Evolutionary conservation across 306 rosid genomes (phyloP).

Genomic region (Acacia confusa): DNA sequence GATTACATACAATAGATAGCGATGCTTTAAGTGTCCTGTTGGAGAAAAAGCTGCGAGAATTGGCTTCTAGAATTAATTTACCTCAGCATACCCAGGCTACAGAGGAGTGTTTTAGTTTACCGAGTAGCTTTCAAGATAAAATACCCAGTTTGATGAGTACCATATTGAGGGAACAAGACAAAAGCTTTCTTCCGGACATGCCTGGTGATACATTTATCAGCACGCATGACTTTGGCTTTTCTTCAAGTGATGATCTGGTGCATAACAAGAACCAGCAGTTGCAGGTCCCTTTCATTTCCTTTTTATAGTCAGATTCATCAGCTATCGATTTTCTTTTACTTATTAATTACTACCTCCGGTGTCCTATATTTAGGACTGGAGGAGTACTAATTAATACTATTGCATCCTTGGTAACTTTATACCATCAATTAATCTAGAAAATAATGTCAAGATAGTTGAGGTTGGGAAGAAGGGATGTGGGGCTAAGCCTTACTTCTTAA

Average conservation of each 20-base stretch:
- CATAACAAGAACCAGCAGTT: conserved; percentile 39
- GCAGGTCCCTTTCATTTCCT: conserved; percentile 54
- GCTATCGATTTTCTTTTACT: not conserved
- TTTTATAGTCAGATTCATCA: conserved; percentile 20
- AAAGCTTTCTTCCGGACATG: conserved; percentile 33
- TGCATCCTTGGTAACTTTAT: conserved; percentile 7
- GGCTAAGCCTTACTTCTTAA: not conserved
- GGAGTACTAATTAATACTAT: not conserved
- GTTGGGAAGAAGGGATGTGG: not conserved
- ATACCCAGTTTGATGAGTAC: conserved; percentile 32
- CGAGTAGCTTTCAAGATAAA: conserved; percentile 43
- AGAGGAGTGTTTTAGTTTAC: conserved; percentile 52
- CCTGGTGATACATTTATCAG: conserved; percentile 34
- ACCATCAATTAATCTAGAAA: conserved; percentile 12
- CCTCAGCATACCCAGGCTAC: conserved; percentile 46
- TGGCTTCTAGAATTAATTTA: conserved; percentile 59
- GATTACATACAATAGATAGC: conserved; percentile 54
- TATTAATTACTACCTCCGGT: conserved; percentile 13
- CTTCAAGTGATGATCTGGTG: conserved; percentile 45
- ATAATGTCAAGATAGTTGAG: not conserved
- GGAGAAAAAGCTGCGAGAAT: conserved; percentile 86
- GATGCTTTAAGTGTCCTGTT: conserved; percentile 74
- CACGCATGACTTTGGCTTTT: conserved; percentile 18
- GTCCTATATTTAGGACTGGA: no score
- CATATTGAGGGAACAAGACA: conserved; percentile 34